These are phyloP conservation scores for Pichia sp. DNA, from an alignment of 1,139 yeast genomes.

Conservation along the genomic window DNA sequence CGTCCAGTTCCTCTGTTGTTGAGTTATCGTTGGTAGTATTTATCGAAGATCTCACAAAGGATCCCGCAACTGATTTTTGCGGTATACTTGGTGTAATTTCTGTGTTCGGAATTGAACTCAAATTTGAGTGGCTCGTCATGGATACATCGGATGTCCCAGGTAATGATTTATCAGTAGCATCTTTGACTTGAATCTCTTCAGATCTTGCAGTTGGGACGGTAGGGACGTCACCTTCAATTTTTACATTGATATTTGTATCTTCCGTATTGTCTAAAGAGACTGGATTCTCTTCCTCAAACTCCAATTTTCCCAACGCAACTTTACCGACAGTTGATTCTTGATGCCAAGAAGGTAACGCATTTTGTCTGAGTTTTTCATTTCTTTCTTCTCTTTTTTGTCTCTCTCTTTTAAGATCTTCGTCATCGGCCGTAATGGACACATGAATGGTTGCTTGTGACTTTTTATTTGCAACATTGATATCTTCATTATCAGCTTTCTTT, in stretches of 20 bases:
- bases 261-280: neutral
- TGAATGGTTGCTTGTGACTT: conserved; percentile 66
- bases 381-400: conserved; percentile 58
- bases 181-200: neutral
- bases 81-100: neutral
- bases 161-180: neutral
- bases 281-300: conserved; percentile 13
- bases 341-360: conserved; percentile 97
- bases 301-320: conserved; percentile 42
- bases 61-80: neutral
- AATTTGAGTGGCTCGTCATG: neutral
- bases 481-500: conserved; percentile 16
- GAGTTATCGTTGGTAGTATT: conserved; percentile 10
- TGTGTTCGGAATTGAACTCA: neutral
- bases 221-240: neutral
- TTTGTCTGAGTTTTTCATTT: conserved; percentile 74
- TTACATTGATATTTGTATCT: neutral
- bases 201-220: neutral
- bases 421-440: conserved; percentile 87
- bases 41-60: neutral
- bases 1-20: conserved; percentile 57
- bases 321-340: conserved; percentile 81
- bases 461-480: conserved; percentile 27
- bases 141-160: neutral
- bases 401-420: conserved; percentile 60